Conservation (phyloP, 495 filamentous ascomycete genomes). For the Aspergillus asperescens region DNA sequence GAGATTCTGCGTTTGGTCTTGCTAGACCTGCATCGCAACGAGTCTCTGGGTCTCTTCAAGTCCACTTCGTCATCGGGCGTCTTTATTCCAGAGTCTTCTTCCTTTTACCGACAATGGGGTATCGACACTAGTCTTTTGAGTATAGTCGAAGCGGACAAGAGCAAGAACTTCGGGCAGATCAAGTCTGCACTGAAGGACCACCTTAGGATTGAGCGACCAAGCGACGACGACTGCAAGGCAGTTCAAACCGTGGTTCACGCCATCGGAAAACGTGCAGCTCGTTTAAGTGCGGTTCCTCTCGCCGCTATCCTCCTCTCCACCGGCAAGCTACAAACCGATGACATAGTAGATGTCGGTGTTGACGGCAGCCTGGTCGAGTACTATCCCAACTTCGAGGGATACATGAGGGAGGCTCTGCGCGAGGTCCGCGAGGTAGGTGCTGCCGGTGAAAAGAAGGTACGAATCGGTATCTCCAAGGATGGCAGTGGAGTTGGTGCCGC, state of each 20-base stretch:
- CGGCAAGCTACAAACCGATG: constrained; percentile 56
- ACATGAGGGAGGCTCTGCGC: constrained; percentile 69
- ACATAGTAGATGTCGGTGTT: constrained; percentile 80
- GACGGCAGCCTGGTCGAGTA: constrained; percentile 88
- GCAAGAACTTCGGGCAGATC: constrained; percentile 54
- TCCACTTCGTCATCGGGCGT: constrained; percentile 68
- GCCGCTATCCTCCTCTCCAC: constrained; percentile 74
- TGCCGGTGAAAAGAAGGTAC: constrained; percentile 68
- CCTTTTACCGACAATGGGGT: constrained; percentile 77
- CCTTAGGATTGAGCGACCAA: constrained; percentile 65
- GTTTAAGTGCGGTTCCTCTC: constrained; percentile 82
- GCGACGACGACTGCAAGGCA: constrained; percentile 71
- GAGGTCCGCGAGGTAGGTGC: constrained; percentile 65
- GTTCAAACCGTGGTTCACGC: constrained; percentile 76
- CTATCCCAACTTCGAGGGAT: constrained; percentile 79
- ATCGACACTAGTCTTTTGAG: constrained; percentile 85
- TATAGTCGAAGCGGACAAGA: constrained; percentile 69
- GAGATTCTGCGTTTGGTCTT: constrained; percentile 83
- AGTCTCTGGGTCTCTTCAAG: constrained; percentile 59
- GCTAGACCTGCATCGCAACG: constrained; percentile 57
- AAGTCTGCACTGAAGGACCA: constrained; percentile 71
- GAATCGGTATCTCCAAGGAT: constrained; percentile 92
- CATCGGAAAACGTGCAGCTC: constrained; percentile 80
- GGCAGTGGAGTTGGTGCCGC: constrained; percentile 89
- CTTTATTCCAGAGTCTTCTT: constrained; percentile 54